These are phyloP conservation scores for Scytalidium sp. DNA, from an alignment of 2,329 filamentous ascomycete genomes.

Conservation along the genomic window DNA sequence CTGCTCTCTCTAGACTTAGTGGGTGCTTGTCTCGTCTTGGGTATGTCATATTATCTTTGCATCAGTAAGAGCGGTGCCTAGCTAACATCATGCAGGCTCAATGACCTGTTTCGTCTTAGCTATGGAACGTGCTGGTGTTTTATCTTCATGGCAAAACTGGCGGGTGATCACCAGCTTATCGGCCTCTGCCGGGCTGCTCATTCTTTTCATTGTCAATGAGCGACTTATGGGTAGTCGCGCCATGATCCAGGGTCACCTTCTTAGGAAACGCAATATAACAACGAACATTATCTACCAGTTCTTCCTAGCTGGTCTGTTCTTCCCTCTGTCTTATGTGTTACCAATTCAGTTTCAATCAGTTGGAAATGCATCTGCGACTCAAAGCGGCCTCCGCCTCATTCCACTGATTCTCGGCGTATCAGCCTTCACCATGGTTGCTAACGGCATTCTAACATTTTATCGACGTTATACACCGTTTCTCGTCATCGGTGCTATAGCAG, in stretches of 20 bases:
- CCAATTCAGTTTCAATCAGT: conserved; percentile 44
- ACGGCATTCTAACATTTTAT: conserved; percentile 17
- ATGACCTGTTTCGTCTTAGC: conserved; percentile 38
- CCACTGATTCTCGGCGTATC: conserved; percentile 20
- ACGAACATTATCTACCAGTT: conserved; percentile 34
- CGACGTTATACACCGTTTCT: conserved; percentile 28
- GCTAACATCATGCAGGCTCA: too few species aligned
- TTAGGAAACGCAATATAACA: conserved; percentile 37
- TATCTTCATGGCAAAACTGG: conserved; percentile 36
- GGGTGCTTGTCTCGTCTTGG: conserved; percentile 40
- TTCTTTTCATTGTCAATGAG: conserved; percentile 31
- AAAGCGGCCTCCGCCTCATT: conserved; percentile 26
- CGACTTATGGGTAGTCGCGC: conserved; percentile 38
- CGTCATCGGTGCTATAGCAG: conserved; percentile 17
- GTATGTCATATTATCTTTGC: too few species aligned
- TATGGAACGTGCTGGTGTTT: conserved; percentile 39
- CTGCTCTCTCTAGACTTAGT: conserved; percentile 40
- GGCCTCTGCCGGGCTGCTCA: conserved; percentile 20
- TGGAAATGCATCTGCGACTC: conserved; percentile 22
- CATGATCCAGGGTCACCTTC: conserved; percentile 42
- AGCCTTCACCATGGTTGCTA: conserved; percentile 20
- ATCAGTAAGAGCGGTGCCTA: too few species aligned
- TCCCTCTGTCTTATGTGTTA: conserved; percentile 39
- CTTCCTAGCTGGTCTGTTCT: conserved; percentile 36
- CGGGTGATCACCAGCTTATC: conserved; percentile 36